Evolutionary conservation across 225 moss, liverwort and hornwort species (phyloP), one percentile per base, ranked within the genome.

Genomic region (Polytrichum commune): DNA sequence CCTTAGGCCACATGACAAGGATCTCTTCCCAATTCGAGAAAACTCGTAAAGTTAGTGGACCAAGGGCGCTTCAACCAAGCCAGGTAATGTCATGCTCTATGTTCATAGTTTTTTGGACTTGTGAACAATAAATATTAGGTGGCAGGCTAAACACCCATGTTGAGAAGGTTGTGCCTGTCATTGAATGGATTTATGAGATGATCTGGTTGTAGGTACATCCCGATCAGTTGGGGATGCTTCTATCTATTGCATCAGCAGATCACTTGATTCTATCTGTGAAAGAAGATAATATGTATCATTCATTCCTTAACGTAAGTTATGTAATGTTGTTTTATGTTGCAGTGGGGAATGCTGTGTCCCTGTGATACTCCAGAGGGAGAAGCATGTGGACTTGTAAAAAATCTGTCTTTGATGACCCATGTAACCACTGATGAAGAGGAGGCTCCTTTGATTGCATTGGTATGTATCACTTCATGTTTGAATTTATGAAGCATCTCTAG

Each of bases 261-360:
- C 13, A 46, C 13, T 46, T 46, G 46, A 46, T 46, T 46, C 18
- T 27, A 7, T 18, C 4, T 29, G 71, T 71, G 58, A 19, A 29
- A 16, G 9, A 20, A 18, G 65, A 10, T 29, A 53, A 53, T 20
- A 27, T 25, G 68, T 18, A 32, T 19, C 20, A 35, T 5, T 4
- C 25, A 7, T 19, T 28, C 27, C 13, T 46, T 46, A 13, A 46
- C 4, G 4, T 46, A 13, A 32, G 66, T 68, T 33, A 9, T 10
- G 2, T 10, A 38, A 38, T 38, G 38, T 38, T 30, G 2, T 3
- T 38, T 46, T 16, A 46, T 46, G 69, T 69, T 75, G 73, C 75
- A 98, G 98, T 98, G 98, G 98, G 98, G 98, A 79, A 98, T 98
- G 98, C 75, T 98, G 78, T 98, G 98, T 81, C 98, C 98, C 16